Evolutionary conservation across 1,284 basidiomycete genomes (phyloP).

Genomic region (Termitomyces sp.): DNA sequence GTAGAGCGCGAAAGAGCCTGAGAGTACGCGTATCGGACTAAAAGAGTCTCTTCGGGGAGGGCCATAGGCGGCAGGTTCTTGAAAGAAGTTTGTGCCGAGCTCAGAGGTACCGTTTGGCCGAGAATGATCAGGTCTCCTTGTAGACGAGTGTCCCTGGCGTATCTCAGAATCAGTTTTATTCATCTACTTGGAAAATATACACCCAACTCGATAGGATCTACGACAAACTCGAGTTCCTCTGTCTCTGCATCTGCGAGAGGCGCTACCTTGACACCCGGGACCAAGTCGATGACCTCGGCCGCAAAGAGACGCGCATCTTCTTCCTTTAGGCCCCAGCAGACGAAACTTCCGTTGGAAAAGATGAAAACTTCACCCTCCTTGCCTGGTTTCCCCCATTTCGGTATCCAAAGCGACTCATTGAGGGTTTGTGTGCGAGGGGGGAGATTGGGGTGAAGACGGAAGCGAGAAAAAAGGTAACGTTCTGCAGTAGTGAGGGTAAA

Average conservation of each 20-base stretch:
- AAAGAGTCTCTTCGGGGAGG: slow-evolving; percentile 59
- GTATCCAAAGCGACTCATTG: slow-evolving; percentile 76
- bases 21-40: slow-evolving; percentile 85
- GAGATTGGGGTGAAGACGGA: slow-evolving; percentile 44
- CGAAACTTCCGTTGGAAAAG: slow-evolving; percentile 81
- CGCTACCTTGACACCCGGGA: slow-evolving; percentile 54
- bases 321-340: slow-evolving; percentile 86
- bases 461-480: slow-evolving; percentile 57
- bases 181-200: background rate
- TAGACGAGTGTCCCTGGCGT: slow-evolving; percentile 66
- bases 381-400: slow-evolving; percentile 57
- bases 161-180: slow-evolving; percentile 8
- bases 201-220: slow-evolving; percentile 74
- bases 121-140: slow-evolving; percentile 88
- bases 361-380: slow-evolving; percentile 83
- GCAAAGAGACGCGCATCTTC: slow-evolving; percentile 70
- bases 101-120: slow-evolving; percentile 59
- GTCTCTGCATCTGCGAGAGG: slow-evolving; percentile 71
- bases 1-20: slow-evolving; percentile 87
- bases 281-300: slow-evolving; percentile 52
- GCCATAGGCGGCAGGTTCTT: slow-evolving; percentile 42
- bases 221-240: slow-evolving; percentile 87
- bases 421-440: slow-evolving; percentile 51
- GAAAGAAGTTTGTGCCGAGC: slow-evolving; percentile 37
- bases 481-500: slow-evolving; percentile 76